Evolutionary conservation across 108 stramenopile species (phyloP).

Genomic region (Pseudonitzschia multiseries): DNA sequence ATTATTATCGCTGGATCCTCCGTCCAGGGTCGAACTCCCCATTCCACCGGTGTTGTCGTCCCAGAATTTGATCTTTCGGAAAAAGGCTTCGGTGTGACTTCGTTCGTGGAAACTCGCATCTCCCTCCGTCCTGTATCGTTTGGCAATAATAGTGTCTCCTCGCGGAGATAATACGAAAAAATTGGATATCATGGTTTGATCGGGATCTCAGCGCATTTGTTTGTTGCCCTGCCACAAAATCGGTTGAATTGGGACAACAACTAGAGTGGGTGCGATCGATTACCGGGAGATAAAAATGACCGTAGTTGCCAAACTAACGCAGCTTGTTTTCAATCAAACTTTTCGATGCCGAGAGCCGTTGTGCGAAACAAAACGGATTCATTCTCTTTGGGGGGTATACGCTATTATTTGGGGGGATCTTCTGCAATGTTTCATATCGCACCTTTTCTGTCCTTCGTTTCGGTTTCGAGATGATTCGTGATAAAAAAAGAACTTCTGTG

Average conservation of each 20-base stretch:
- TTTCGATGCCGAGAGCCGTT: not conserved
- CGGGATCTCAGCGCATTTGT: not conserved
- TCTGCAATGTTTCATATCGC: too few species aligned
- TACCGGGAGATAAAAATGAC: not conserved
- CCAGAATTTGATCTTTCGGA: conserved; percentile 98
- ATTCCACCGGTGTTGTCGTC: conserved; percentile 43
- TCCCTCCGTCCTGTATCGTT: conserved; percentile 79
- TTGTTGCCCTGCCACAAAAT: too few species aligned
- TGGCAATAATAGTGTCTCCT: conserved; percentile 98
- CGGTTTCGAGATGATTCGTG: not conserved
- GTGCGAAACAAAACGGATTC: not conserved
- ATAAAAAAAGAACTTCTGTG: too few species aligned
- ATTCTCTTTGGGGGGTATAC: not conserved
- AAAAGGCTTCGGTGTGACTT: conserved; percentile 93
- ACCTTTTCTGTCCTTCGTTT: too few species aligned
- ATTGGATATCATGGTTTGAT: conserved; percentile 74
- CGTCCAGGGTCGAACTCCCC: conserved; percentile 13
- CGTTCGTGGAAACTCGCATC: conserved; percentile 78
- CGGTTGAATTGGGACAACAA: too few species aligned
- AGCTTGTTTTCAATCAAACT: not conserved
- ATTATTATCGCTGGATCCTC: conserved; percentile 17
- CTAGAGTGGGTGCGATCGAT: too few species aligned
- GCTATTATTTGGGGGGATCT: not conserved
- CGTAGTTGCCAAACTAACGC: not conserved
- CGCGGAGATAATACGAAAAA: conserved; percentile 98